Percentiles rank a stretch among this genome's conserved stretches.
Evolutionary conservation across 345 rosid genomes (phyloP).

Genomic region (Ceriops zippeliana): DNA sequence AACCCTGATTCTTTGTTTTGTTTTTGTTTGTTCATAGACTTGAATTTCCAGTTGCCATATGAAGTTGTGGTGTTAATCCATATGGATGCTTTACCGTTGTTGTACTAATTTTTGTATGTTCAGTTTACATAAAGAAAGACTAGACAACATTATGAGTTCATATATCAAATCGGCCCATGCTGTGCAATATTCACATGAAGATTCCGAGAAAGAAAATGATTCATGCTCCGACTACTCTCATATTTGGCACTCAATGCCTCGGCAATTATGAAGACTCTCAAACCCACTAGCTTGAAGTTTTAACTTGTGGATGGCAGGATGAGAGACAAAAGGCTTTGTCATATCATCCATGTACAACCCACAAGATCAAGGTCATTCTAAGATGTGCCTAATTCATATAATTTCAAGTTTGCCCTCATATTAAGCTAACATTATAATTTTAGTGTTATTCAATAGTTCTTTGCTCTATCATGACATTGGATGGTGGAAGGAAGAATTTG

Average conservation of each 20-base stretch:
- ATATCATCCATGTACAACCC: too few relatives aligned
- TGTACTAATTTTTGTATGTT: not conserved
- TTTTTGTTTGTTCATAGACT: too few relatives aligned
- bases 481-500: not conserved
- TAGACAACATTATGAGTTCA: slow-evolving; percentile 10
- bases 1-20: too few relatives aligned
- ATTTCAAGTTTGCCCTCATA: too few relatives aligned
- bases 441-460: too few relatives aligned
- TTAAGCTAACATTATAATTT: too few relatives aligned
- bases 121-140: not conserved
- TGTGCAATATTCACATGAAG: slow-evolving; percentile 12
- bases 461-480: too few relatives aligned
- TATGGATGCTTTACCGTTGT: too few relatives aligned
- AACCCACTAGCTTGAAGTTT: not conserved
- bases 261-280: not conserved
- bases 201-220: slow-evolving; percentile 5
- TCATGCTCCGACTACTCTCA: not conserved
- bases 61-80: too few relatives aligned
- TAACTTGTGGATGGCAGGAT: not conserved
- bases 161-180: not conserved
- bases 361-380: too few relatives aligned
- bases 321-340: slow-evolving; percentile 2
- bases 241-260: not conserved
- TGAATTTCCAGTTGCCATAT: too few relatives aligned
- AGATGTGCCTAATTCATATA: too few relatives aligned